A percentile compares a stretch with the other conserved stretches of the same genome.
These are phyloP conservation scores for Cutaneotrichosporon dermatis DNA, from an alignment of 1,284 basidiomycete genomes.

Conservation along the genomic window DNA sequence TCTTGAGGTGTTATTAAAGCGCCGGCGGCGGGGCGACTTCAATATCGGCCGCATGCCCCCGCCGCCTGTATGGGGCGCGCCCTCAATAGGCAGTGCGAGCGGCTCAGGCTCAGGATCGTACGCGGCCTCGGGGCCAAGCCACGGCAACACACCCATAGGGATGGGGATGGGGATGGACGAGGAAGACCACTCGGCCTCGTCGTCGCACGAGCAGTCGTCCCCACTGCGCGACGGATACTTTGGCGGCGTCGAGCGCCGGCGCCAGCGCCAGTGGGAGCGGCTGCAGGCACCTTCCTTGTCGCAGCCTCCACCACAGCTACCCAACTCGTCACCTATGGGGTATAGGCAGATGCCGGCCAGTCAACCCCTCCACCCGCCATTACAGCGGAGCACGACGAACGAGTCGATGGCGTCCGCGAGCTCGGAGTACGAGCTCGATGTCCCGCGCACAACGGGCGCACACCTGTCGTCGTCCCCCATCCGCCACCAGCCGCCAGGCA, in stretches of 20 bases:
- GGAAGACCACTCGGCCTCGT: not conserved
- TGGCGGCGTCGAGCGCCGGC: conserved; percentile 10
- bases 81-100: not conserved
- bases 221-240: conserved; percentile 1
- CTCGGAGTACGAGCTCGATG: conserved; percentile 5
- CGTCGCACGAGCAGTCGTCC: conserved; percentile 1
- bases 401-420: not conserved
- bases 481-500: conserved; percentile 16
- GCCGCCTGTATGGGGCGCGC: not conserved
- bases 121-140: too few relatives aligned
- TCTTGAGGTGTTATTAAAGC: conserved; percentile 39
- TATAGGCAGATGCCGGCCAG: not conserved
- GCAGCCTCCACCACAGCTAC: not conserved
- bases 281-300: conserved; percentile 16
- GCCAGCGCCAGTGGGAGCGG: conserved; percentile 18
- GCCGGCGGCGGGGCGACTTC: conserved; percentile 24
- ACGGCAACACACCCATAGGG: not conserved
- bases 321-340: not conserved
- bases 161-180: not conserved
- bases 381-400: not conserved
- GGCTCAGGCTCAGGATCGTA: not conserved
- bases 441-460: not conserved
- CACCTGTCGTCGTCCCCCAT: conserved; percentile 18
- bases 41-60: not conserved
- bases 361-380: not conserved